Evolutionary conservation across 352 stramenopile genomes (phyloP), one percentile per base, ranked within the genome.

Genomic region (Pythium phragmitis): DNA sequence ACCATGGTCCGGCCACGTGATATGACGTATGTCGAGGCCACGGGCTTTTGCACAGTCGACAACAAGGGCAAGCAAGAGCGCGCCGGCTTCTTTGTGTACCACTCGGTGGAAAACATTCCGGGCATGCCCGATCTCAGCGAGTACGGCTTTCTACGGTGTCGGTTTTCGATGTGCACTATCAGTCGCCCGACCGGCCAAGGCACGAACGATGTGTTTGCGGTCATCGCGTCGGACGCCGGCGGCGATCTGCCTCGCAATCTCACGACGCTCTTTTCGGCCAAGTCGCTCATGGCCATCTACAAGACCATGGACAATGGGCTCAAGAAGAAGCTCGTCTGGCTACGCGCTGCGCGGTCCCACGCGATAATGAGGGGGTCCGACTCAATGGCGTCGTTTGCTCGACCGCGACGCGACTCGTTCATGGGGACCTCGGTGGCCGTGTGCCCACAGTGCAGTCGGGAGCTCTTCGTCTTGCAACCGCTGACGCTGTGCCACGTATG

Each of bases 1-100:
- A 33, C 6, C 33, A 17, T 85, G 13, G 51, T 75, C 33, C 67
- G 63, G 33, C 41, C 69, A 17, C 63, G 77, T 7, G 77, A 86
- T 50, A 73, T 79, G 23, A 70, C 81, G 13, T 82, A 73, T 51
- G 62, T 87, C 8, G 74, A 87, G 39, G 68, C 63, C 9, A 82
- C 76, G 5, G 79, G 79, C 26, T 75, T 12, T 45, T 42, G 7
- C 12, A 19, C 14, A 0, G 9, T 30, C 43, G 16, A 6, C 39
- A 28, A 48, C n/a, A 7, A 34, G 16, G 33, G 33, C 2, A 19
- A 30, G 5, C 17, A 51, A 33, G 69, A 80, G 21, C 48, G 56
- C 48, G 73, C 77, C 39, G 73, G 73, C n/a, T 80, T 69, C 60
- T 54, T 61, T 37, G 19, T 80, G 16, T 51, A 73, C 43, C 73